Percentiles rank a stretch among this genome's conserved stretches.
These are phyloP conservation scores for Pseudonitzschia delicatissima DNA, from an alignment of 108 stramenopile species.

Conservation along the genomic window DNA sequence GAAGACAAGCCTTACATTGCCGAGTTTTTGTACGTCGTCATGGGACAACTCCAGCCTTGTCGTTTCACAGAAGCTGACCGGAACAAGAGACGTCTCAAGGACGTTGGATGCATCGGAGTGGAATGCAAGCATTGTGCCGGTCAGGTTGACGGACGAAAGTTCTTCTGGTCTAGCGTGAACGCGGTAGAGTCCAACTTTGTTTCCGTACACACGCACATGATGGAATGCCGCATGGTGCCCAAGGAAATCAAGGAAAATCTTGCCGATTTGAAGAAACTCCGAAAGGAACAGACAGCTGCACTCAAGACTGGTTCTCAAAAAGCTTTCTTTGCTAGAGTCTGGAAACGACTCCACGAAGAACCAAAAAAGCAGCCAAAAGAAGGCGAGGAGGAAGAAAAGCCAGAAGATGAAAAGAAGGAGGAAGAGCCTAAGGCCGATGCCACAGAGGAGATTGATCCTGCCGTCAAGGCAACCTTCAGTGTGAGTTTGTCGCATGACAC, in stretches of 20 bases:
- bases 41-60: conserved; percentile 87
- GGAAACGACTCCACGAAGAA: conserved; percentile 70
- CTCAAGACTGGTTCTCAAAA: conserved; percentile 87
- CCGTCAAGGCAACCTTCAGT: neutral
- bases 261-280: conserved; percentile 62
- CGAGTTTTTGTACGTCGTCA: conserved; percentile 82
- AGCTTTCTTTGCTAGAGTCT: conserved; percentile 83
- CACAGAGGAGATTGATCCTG: conserved; percentile 8
- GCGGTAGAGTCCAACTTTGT: conserved; percentile 92
- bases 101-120: conserved; percentile 86
- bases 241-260: conserved; percentile 62
- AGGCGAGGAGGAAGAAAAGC: conserved; percentile 12
- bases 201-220: conserved; percentile 88
- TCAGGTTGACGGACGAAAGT: conserved; percentile 84
- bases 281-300: conserved; percentile 79
- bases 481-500: conserved; percentile 16
- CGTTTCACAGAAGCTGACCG: conserved; percentile 90
- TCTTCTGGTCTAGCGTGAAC: conserved; percentile 90
- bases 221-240: conserved; percentile 77
- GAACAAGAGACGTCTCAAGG: conserved; percentile 84
- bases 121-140: conserved; percentile 92
- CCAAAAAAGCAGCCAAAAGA: conserved; percentile 2
- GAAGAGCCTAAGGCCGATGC: neutral
- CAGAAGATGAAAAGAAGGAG: neutral
- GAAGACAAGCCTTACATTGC: conserved; percentile 86